Base-by-base conservation (phyloP, 2,329 filamentous ascomycete species). In the Endocalyx cinctus region DNA sequence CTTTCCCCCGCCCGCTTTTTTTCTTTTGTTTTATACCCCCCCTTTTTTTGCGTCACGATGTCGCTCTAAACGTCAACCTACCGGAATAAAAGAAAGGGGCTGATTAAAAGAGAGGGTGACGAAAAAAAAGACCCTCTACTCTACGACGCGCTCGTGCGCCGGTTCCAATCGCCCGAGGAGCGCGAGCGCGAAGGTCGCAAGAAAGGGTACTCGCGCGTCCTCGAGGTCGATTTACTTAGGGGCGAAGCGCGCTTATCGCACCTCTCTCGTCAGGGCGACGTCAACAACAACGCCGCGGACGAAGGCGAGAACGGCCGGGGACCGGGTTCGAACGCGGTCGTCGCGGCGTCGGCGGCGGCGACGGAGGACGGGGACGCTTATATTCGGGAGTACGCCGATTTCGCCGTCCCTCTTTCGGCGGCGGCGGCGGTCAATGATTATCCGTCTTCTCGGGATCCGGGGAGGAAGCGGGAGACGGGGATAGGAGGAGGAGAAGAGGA, bases 81-180 rank as follows among this genome's bases (percentile, higher is more conserved):
- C 16, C 10, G 5, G n/a, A 18, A 28, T 19, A 14, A 17, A n/a
- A 4, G n/a, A n/a, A n/a, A n/a, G n/a, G n/a, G n/a, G n/a, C n/a
- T n/a, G n/a, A n/a, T n/a, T n/a, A n/a, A n/a, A n/a, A n/a, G n/a
- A n/a, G n/a, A n/a, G n/a, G n/a, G n/a, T n/a, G n/a, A n/a, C n/a
- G n/a, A n/a, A n/a, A n/a, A n/a, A n/a, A n/a, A n/a, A 73, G 85
- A 92, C 60, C 87, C 87, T 1, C 65, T 90, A 7, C 73, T 94
- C 19, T 94, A 94, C 66, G 85, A 94, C 57, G 74, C 77, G 33
- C 70, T 94, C 16, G 75, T 95, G 39, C 79, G 86, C 33, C 78
- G 77, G 32, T 89, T 88, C 56, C 85, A 89, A 45, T 81, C 80
- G 1, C 64, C 80, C 3, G 67, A 71, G 4, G 87, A 94, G 61